Evolutionary conservation across 1,139 yeast species (phyloP), one percentile per base, ranked within the genome.

Genomic region (Suhomyces choctaworum): DNA sequence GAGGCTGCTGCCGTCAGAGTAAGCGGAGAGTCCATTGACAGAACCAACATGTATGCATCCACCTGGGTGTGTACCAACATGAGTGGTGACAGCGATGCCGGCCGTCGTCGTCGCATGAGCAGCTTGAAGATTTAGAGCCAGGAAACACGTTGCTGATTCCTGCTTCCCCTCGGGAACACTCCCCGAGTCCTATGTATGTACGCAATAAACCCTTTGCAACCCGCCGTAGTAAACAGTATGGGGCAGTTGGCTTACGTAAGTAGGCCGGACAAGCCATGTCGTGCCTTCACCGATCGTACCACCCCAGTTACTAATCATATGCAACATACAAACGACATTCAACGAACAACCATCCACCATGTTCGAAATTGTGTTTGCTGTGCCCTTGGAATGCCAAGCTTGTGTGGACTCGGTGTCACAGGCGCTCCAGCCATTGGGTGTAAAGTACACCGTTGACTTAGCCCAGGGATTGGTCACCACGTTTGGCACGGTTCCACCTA

Each of bases 11-110:
- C 81, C 9, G 72, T 81, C 21, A 74, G 95, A 60, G 59, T 64
- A 35, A 58, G 78, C 22, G 86, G 86, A 5, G 62, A 68, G 37
- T 70, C 83, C 40, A 84, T 85, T 57, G 95, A 85, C 56, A 73
- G 94, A 46, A 83, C 80, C 47, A 85, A 85, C 60, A 85, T 85
- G 95, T 85, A 85, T 55, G 94, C 95, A 2, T 82, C 90, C 4
- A 83, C 94, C 2, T 85, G 95, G 95, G 78, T 85, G 16, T 82
- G 90, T 55, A 80, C 82, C 24, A 83, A 83, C 43, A 30, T 48
- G 14, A 32, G 26, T 22, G 58, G 42, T 12, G 51, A 36, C n/a
- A 54, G 45, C n/a, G 52, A 44, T 36, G 44, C 46, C 16, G 47
- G 47, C 22, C 54, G 61, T 25, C 54, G 61, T 25, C 58, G 62